Conservation (phyloP, 805 yeast species). For the Nakazawaea molendinolei region DNA sequence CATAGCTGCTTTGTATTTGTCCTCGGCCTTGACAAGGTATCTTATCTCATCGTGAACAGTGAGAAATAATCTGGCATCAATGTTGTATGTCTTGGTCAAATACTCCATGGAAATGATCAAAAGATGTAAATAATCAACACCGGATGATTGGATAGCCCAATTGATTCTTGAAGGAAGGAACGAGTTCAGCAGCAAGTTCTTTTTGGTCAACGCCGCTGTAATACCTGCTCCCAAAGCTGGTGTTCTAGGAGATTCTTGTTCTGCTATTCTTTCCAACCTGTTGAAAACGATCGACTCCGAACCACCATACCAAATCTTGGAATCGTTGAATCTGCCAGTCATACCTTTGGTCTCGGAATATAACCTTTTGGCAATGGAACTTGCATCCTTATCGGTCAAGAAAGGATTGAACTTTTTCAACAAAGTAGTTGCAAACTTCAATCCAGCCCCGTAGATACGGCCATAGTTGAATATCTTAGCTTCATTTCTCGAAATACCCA, state of each 20-base stretch:
- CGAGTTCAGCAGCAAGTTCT: slow-evolving; percentile 55
- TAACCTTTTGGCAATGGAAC: slow-evolving; percentile 52
- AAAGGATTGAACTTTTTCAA: slow-evolving; percentile 77
- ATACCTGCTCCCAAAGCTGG: slow-evolving; percentile 93
- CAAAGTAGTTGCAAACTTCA: slow-evolving; percentile 78
- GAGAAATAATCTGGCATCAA: slow-evolving; percentile 72
- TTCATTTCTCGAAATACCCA: slow-evolving; percentile 84
- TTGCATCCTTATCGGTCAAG: slow-evolving; percentile 62
- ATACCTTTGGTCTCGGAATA: slow-evolving; percentile 83
- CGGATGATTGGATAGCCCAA: slow-evolving; percentile 98
- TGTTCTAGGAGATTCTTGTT: slow-evolving; percentile 72
- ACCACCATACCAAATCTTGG: slow-evolving; percentile 71
- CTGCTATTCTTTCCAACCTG: slow-evolving; percentile 80
- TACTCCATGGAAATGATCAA: slow-evolving; percentile 84
- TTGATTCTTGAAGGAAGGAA: slow-evolving; percentile 88
- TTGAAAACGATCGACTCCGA: slow-evolving; percentile 91
- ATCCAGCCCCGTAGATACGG: slow-evolving; percentile 96
- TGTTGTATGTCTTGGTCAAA: slow-evolving; percentile 50
- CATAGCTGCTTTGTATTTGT: slow-evolving; percentile 70
- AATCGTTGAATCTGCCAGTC: slow-evolving; percentile 20
- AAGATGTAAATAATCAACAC: slow-evolving; percentile 91
- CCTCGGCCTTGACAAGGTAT: slow-evolving; percentile 66
- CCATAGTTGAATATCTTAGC: slow-evolving; percentile 97
- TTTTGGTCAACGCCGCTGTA: slow-evolving; percentile 69
- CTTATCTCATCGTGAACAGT: slow-evolving; percentile 96